phyloP scores from a whole-genome alignment of 352 stramenopile species.

The Globisporangium barbulae region DNA sequence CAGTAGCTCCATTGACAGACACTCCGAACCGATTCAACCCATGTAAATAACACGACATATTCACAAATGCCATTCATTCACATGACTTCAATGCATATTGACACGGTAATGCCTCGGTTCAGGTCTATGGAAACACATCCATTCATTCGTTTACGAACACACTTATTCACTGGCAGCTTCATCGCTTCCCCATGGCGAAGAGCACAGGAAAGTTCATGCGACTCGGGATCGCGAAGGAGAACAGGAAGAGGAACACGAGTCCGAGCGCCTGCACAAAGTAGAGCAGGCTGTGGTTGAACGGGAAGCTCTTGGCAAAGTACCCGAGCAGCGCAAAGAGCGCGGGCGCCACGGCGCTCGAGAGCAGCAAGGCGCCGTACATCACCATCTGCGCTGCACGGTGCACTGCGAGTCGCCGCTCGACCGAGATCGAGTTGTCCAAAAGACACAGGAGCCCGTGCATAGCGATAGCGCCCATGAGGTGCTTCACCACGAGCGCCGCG shows the following conservation, averaged over 20 bases:
- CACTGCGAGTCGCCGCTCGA: slow-evolving; percentile 65
- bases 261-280: slow-evolving; percentile 73
- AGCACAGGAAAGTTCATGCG: slow-evolving; percentile 81
- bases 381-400: slow-evolving; percentile 65
- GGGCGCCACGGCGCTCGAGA: slow-evolving; percentile 44
- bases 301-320: slow-evolving; percentile 75
- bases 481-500: slow-evolving; percentile 57
- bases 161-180: slow-evolving; percentile 14
- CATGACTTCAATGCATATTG: background rate
- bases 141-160: slow-evolving; percentile 3
- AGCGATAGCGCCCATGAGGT: slow-evolving; percentile 55
- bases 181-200: slow-evolving; percentile 78
- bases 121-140: slow-evolving; percentile 2
- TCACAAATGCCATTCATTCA: background rate
- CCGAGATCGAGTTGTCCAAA: slow-evolving; percentile 77
- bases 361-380: slow-evolving; percentile 50
- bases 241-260: slow-evolving; percentile 66
- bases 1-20: background rate
- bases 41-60: slow-evolving; percentile 18
- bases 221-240: slow-evolving; percentile 74
- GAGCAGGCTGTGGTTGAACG: slow-evolving; percentile 75
- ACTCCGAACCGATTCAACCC: background rate
- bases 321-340: slow-evolving; percentile 70
- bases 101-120: background rate
- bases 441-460: slow-evolving; percentile 62